Base-by-base conservation (phyloP, 345 rosid genomes). In the Aquilaria malaccensis region DNA sequence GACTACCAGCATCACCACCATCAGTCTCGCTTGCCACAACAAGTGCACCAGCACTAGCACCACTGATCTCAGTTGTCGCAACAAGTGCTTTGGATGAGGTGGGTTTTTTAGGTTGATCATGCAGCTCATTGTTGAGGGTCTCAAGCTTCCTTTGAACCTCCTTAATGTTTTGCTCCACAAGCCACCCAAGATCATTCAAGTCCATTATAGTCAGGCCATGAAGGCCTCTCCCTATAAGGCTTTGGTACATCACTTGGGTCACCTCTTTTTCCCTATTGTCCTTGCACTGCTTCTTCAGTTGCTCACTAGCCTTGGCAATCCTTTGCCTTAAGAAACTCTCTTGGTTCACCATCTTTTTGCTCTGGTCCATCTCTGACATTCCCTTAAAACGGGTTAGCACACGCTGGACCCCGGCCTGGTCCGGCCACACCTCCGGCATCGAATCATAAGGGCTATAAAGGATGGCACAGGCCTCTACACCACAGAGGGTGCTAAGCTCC, bases 391-490 rank as follows among this genome's bases (percentile, higher is more conserved):
- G 59, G 0, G 72, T n/a, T 3, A 77, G 11, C 1, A 77, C 66
- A 7, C 31, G 56, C 51, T 67, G 75, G n/a, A 59, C 77, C 6
- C 68, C 65, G 0, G 0, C 0, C 7, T 32, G 30, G 3, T 74
- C 66, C 33, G 82, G 82, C 79, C 79, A 75, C 32, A 54, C 66
- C 10, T 72, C 79, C 7, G 75, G 69, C 29, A 2, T 59, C 49
- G 69, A 9, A 47, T 49, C 69, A 66, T 58, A 65, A 0, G 76
- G 74, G 56, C 62, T 63, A 30, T 58, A 50, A 4, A 75, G 45
- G 13, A 78, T 59, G 1, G 70, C 77, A 61, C 79, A 75, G 1
- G 73, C 77, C 4, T 75, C 53, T 7, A 72, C 14, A 9, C 72
- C 79, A 6, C 79, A 78, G 6, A 75, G 75, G 11, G 70, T 74